Evolutionary conservation across 768 basidiomycete genomes (phyloP).

Genomic region (Pleurotus giganteus): DNA sequence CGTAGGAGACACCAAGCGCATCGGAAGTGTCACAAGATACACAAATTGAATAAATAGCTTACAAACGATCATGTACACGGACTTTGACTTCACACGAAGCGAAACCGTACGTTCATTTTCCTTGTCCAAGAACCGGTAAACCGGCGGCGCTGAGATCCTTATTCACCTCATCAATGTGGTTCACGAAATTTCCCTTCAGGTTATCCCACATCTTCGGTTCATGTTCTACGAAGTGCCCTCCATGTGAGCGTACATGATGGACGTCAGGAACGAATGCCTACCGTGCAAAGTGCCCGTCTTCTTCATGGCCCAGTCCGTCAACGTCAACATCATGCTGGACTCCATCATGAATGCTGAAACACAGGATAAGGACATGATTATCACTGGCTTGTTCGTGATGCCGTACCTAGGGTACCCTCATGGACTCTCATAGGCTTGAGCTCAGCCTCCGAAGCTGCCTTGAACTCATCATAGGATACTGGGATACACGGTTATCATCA

Average conservation of each 20-base stretch:
- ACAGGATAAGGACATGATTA: not conserved
- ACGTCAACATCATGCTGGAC: slow-evolving; percentile 57
- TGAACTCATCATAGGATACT: slow-evolving; percentile 63
- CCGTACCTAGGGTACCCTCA: slow-evolving; percentile 52
- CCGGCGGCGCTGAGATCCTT: slow-evolving; percentile 42
- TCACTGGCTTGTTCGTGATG: not conserved
- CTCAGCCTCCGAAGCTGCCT: slow-evolving; percentile 52
- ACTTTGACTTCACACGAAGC: not conserved
- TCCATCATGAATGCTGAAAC: slow-evolving; percentile 63
- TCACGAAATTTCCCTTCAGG: slow-evolving; percentile 54
- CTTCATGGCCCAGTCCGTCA: slow-evolving; percentile 65
- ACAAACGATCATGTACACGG: not conserved
- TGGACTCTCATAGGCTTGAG: slow-evolving; percentile 48
- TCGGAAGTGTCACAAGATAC: too few species aligned
- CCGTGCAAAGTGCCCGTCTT: slow-evolving; percentile 57
- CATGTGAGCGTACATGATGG: not conserved
- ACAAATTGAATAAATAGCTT: not conserved
- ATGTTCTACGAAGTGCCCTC: slow-evolving; percentile 36
- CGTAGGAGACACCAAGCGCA: too few species aligned
- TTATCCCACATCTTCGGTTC: slow-evolving; percentile 69
- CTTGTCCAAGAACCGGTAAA: slow-evolving; percentile 26
- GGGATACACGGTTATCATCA: not conserved
- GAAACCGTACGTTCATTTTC: not conserved
- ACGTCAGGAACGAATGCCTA: slow-evolving; percentile 21
- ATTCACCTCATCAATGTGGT: slow-evolving; percentile 56